These are phyloP conservation scores for Ophioceras dolichostomum DNA, from an alignment of 2,329 filamentous ascomycete genomes.

Conservation along the genomic window DNA sequence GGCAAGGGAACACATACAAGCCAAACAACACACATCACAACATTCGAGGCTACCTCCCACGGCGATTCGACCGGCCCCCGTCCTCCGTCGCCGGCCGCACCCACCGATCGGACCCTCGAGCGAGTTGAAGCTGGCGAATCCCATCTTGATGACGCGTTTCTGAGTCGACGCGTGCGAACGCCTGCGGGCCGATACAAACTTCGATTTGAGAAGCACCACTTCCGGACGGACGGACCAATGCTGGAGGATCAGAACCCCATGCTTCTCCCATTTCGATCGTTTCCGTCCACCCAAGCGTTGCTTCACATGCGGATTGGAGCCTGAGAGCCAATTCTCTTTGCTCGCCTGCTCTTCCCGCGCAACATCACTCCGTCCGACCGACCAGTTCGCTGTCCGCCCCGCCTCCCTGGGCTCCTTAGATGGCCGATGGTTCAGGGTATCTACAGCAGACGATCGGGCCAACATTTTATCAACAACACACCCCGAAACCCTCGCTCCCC, in stretches of 20 bases:
- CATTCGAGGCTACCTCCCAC: too few relatives aligned
- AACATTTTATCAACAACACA: slow-evolving; percentile 43
- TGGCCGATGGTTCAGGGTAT: slow-evolving; percentile 59
- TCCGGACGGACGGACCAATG: neutral
- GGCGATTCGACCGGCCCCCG: too few relatives aligned
- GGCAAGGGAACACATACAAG: too few relatives aligned
- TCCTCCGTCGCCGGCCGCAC: too few relatives aligned
- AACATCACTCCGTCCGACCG: neutral
- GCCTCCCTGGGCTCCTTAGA: slow-evolving; percentile 42
- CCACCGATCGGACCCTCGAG: too few relatives aligned
- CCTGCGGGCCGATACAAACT: too few relatives aligned
- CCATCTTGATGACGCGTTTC: too few relatives aligned
- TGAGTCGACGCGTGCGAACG: too few relatives aligned
- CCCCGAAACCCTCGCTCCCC: slow-evolving; percentile 28
- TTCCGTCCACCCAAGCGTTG: slow-evolving; percentile 1
- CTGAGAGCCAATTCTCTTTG: slow-evolving; percentile 1
- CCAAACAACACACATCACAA: too few relatives aligned
- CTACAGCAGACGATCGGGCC: slow-evolving; percentile 41
- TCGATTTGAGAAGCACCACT: too few relatives aligned
- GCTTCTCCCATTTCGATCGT: slow-evolving; percentile 2
- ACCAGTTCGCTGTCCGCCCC: slow-evolving; percentile 1
- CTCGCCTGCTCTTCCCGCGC: slow-evolving; percentile 1
- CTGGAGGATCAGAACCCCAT: slow-evolving; percentile 2
- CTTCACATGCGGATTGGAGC: slow-evolving; percentile 5
- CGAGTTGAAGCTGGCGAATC: too few relatives aligned